These are phyloP conservation scores for Gynochthodes officinalis DNA, from an alignment of 257 asterid species.

Conservation along the genomic window DNA sequence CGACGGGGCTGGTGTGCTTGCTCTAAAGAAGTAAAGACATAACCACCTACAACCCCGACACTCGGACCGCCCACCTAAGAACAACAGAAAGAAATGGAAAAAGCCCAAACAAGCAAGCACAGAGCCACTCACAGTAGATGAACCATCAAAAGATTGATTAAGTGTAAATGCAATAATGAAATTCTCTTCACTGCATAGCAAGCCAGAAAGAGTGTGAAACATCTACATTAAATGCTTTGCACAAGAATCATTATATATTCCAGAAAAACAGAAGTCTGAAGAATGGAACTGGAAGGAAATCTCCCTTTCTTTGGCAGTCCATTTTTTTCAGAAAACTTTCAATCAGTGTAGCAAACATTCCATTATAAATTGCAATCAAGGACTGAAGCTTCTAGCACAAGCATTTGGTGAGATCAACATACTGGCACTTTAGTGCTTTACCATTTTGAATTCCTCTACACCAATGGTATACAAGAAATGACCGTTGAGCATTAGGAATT, in stretches of 20 bases:
- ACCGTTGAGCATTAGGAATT: background rate
- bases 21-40: too few species aligned
- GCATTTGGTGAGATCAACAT: background rate
- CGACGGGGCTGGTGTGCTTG: too few species aligned
- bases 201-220: background rate
- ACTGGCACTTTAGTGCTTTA: background rate
- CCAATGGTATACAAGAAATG: background rate
- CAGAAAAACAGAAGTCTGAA: background rate
- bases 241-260: background rate
- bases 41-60: too few species aligned
- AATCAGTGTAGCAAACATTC: background rate
- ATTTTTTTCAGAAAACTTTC: background rate
- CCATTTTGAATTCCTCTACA: constrained; percentile 3
- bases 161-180: background rate
- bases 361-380: background rate
- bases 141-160: background rate
- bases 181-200: background rate
- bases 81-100: background rate
- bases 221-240: background rate
- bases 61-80: too few species aligned
- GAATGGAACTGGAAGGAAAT: background rate
- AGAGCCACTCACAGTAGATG: background rate
- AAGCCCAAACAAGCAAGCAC: background rate
- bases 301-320: background rate
- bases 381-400: background rate